A percentile compares a stretch with the other conserved stretches of the same genome.
Conservation (phyloP, 495 filamentous ascomycete genomes). For the Trichocladium antarcticum region DNA sequence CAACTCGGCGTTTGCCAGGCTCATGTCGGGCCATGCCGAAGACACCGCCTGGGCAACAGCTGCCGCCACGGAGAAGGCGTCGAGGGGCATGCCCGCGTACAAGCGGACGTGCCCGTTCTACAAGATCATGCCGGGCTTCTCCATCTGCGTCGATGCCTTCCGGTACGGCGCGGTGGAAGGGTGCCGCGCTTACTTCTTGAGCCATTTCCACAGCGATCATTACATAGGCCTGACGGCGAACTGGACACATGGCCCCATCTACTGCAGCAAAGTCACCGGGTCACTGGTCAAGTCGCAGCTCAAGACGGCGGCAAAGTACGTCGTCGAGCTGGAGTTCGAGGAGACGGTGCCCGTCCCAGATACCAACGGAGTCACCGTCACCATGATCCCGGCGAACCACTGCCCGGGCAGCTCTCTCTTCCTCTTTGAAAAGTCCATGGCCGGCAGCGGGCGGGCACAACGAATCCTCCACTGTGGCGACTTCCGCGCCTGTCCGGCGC, state of each 20-base stretch:
- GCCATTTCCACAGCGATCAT: slow-evolving; percentile 96
- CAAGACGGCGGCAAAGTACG: slow-evolving; percentile 71
- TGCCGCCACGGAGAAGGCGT: slow-evolving; percentile 62
- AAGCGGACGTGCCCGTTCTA: slow-evolving; percentile 93
- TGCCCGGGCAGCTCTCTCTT: slow-evolving; percentile 92
- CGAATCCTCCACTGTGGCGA: slow-evolving; percentile 91
- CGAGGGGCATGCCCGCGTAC: slow-evolving; percentile 81
- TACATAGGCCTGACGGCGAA: slow-evolving; percentile 81
- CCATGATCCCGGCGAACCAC: slow-evolving; percentile 94
- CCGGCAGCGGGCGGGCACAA: slow-evolving; percentile 49
- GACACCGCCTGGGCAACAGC: slow-evolving; percentile 82
- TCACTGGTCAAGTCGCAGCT: slow-evolving; percentile 83
- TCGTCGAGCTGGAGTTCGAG: slow-evolving; percentile 81
- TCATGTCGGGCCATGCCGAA: slow-evolving; percentile 87
- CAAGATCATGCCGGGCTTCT: slow-evolving; percentile 88
- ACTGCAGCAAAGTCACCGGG: slow-evolving; percentile 83
- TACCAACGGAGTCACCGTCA: slow-evolving; percentile 72
- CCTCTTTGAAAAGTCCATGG: slow-evolving; percentile 71
- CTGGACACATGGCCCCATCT: slow-evolving; percentile 92
- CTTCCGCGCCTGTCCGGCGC: slow-evolving; percentile 81
- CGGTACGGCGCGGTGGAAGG: slow-evolving; percentile 87
- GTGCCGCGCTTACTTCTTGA: slow-evolving; percentile 91
- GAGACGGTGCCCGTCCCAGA: slow-evolving; percentile 64
- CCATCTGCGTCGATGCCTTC: slow-evolving; percentile 92
- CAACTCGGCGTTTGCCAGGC: slow-evolving; percentile 71